Base-by-base conservation (phyloP, 495 filamentous ascomycete species). In the Tuber umbilicatum region DNA sequence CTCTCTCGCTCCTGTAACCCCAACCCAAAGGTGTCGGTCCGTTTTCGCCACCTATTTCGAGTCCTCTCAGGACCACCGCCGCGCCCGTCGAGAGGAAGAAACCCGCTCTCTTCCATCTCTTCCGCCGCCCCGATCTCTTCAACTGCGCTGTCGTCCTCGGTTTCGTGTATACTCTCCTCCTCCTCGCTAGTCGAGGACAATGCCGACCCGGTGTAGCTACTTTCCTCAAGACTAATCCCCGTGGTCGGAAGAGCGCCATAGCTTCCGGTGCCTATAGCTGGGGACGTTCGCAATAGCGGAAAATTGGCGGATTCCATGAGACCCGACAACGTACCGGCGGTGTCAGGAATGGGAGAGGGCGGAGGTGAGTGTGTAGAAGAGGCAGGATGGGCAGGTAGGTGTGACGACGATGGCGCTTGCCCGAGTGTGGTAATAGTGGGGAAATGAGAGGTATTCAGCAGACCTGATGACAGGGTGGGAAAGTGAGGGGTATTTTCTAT, bases 201-300 rank as follows among this genome's bases (percentile, higher is more conserved):
- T 38, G 38, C 55, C 5, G 71, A 76, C 9, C 67, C 69, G 40
- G 70, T 45, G 31, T 75, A 80, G 47, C 70, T 79, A 39, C 68
- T 64, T 39, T 27, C 72, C 31, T 73, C 76, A 35, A 35, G 27
- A 1, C 73, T 68, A 4, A 39, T 43, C 3, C 70, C 67, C 17
- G 50, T 38, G 21, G 67, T 80, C 31, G 85, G 86, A 37, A 88
- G 84, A 40, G 87, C 86, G 72, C 89, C 88, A 79, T 90, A 90
- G 23, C 87, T 88, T 39, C 87, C 87, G 37, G 86, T 87, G 41
- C 83, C 85, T 81, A 87, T 86, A 27, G 87, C 87, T 70, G 88
- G 87, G 75, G 89, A 87, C 73, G 88, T 87, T 76, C 88, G 89
- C 74, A 91, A 83, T 69, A 89, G 82, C 43, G 80, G 79, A 64